phyloP scores from a whole-genome alignment of 192 early-diverging fungal genomes.

The Dissophora ornata region DNA sequence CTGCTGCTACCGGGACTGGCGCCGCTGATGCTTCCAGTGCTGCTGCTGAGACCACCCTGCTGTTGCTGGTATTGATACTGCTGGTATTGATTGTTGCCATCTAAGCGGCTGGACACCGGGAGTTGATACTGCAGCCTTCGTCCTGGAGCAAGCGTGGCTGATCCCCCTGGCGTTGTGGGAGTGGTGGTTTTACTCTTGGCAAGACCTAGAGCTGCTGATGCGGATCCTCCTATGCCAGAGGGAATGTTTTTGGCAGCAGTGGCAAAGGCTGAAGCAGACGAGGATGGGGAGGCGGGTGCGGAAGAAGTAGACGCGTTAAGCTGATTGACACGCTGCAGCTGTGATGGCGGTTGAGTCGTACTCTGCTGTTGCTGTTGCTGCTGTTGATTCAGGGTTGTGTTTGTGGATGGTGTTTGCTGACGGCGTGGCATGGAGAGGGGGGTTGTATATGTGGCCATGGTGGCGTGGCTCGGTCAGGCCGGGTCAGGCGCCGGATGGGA shows the following conservation, averaged over 20 bases:
- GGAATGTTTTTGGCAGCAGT: too few relatives aligned
- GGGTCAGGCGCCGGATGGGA: too few relatives aligned
- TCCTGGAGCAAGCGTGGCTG: constrained; percentile 3
- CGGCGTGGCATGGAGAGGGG: constrained; percentile 18
- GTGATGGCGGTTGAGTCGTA: too few relatives aligned
- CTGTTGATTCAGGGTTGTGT: not conserved
- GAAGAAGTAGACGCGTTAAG: too few relatives aligned
- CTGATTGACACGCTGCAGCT: too few relatives aligned
- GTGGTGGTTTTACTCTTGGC: too few relatives aligned
- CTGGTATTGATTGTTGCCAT: constrained; percentile 17
- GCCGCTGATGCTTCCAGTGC: not conserved
- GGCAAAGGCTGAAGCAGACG: too few relatives aligned
- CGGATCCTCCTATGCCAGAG: too few relatives aligned
- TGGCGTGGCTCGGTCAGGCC: too few relatives aligned
- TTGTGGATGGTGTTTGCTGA: not conserved
- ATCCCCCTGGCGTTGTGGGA: not conserved
- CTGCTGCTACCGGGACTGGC: not conserved
- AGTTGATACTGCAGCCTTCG: constrained; percentile 42
- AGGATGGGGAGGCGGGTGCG: too few relatives aligned
- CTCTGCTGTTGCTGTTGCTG: too few relatives aligned
- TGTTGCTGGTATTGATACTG: constrained; percentile 18
- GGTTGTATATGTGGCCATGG: constrained; percentile 15
- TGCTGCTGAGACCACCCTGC: constrained; percentile 10
- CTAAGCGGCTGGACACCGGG: constrained; percentile 21
- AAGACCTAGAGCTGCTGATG: too few relatives aligned